Conservation (phyloP, 2,329 filamentous ascomycete genomes). For the Blumeria graminis region DNA sequence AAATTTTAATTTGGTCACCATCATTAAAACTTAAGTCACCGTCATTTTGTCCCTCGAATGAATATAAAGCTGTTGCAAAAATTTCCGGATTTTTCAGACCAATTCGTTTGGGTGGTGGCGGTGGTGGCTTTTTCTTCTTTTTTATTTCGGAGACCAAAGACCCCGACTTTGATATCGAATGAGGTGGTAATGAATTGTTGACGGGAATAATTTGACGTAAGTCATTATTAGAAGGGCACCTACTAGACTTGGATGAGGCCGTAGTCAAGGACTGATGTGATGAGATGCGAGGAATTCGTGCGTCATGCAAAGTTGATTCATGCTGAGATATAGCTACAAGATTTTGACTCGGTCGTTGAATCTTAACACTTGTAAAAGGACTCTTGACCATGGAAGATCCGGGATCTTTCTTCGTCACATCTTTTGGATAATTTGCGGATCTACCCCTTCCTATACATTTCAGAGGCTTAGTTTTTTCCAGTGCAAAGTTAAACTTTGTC, state of each 20-base stretch:
- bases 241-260: background rate
- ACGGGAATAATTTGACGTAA: constrained; percentile 3
- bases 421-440: constrained; percentile 29
- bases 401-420: constrained; percentile 12
- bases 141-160: constrained; percentile 12
- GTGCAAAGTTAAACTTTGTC: constrained; percentile 33
- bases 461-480: constrained; percentile 42
- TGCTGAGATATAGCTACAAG: background rate
- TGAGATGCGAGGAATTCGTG: constrained; percentile 9
- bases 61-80: constrained; percentile 42
- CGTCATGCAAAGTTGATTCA: constrained; percentile 3
- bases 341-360: constrained; percentile 17
- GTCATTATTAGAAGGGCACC: background rate
- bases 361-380: constrained; percentile 15
- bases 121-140: constrained; percentile 57
- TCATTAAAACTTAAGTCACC: constrained; percentile 54
- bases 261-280: constrained; percentile 3
- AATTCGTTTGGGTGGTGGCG: constrained; percentile 37
- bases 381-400: constrained; percentile 9
- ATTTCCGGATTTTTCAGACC: constrained; percentile 21
- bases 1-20: constrained; percentile 51
- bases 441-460: constrained; percentile 41
- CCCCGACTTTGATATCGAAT: constrained; percentile 6
- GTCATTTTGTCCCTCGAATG: constrained; percentile 42
- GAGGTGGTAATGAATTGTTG: constrained; percentile 5